These are phyloP conservation scores for Ceratocystis colombiana DNA, from an alignment of 2,329 filamentous ascomycete species.

Conservation along the genomic window DNA sequence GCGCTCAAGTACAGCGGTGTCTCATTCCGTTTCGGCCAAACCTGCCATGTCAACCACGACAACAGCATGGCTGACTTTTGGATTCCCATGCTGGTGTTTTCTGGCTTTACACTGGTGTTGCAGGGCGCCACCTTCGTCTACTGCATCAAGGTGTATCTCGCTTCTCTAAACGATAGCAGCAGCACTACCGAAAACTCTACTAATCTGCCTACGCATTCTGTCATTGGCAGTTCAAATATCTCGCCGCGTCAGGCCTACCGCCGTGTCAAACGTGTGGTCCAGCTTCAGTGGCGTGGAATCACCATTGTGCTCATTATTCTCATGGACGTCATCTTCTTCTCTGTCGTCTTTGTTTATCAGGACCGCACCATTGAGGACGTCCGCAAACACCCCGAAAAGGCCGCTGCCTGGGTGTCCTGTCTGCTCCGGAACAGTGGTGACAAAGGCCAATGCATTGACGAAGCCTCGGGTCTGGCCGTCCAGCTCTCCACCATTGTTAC, in stretches of 20 bases:
- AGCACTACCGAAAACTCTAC: slow-evolving; percentile 60
- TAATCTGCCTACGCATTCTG: slow-evolving; percentile 57
- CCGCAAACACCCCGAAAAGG: slow-evolving; percentile 44
- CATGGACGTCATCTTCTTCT: slow-evolving; percentile 86
- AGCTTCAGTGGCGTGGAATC: slow-evolving; percentile 90
- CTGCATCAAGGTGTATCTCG: slow-evolving; percentile 89
- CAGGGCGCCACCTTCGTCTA: slow-evolving; percentile 83
- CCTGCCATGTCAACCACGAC: slow-evolving; percentile 88
- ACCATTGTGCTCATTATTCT: slow-evolving; percentile 83
- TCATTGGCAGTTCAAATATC: slow-evolving; percentile 61
- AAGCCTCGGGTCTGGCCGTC: slow-evolving; percentile 55
- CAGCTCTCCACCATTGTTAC: slow-evolving; percentile 68
- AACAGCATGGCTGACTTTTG: slow-evolving; percentile 78
- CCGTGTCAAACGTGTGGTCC: slow-evolving; percentile 73
- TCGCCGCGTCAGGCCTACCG: slow-evolving; percentile 81
- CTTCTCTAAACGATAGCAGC: slow-evolving; percentile 64
- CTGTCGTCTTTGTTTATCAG: slow-evolving; percentile 79
- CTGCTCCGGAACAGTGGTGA: slow-evolving; percentile 49
- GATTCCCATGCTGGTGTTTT: slow-evolving; percentile 75
- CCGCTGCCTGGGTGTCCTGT: slow-evolving; percentile 60
- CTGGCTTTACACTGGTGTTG: slow-evolving; percentile 63
- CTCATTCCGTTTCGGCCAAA: slow-evolving; percentile 82
- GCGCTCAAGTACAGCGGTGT: slow-evolving; percentile 80
- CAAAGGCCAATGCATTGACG: slow-evolving; percentile 54
- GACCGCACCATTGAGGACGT: slow-evolving; percentile 58